Evolutionary conservation across 1,139 yeast species (phyloP), one percentile per base, ranked within the genome.

Genomic region (Zygosaccharomyces sapae): DNA sequence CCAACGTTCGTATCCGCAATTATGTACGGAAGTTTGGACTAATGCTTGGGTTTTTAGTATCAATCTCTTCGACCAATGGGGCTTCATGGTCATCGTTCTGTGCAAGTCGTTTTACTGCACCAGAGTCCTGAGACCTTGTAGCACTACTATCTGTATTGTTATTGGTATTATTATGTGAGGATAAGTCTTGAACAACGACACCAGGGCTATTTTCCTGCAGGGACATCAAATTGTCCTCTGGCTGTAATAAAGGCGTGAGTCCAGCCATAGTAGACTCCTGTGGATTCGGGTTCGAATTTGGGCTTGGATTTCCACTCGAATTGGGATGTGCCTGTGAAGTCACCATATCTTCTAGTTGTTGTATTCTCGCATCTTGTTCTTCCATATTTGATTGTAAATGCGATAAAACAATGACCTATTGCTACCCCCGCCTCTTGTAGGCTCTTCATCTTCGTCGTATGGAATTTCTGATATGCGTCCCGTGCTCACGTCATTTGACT

Each of bases 301-400:
- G 13, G 34, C 10, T 12, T 13, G 34, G 9, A 16, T 12, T 12
- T 31, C 18, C 25, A 7, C 19, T 24, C 31, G 25, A 22, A 22
- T 22, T 22, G 25, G 33, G 24, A 25, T 22, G 30, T n/a, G 33
- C 34, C 6, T 38, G 41, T 27, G 41, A 38, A 10, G 41, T 18
- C 2, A 62, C 55, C 50, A 62, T 47, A 25, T 58, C 58, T 38
- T 61, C 64, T 38, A 62, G 48, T 33, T 62, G 58, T 37, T 55
- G 60, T n/a, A 65, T 60, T 13, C 66, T 55, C 27, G 55, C 59
- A 38, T 62, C 67, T 49, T 65, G 69, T 38, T 58, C 61, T 35
- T 59, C 59, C 12, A 65, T 62, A 43, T 60, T 63, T 13, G 55
- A 49, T 44, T 62, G 61, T 34, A 63, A 49, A 38, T 57, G 56